Evolutionary conservation across 148 eudicot genomes (phyloP), one percentile per base, ranked within the genome.

Genomic region (Spergularia marina): DNA sequence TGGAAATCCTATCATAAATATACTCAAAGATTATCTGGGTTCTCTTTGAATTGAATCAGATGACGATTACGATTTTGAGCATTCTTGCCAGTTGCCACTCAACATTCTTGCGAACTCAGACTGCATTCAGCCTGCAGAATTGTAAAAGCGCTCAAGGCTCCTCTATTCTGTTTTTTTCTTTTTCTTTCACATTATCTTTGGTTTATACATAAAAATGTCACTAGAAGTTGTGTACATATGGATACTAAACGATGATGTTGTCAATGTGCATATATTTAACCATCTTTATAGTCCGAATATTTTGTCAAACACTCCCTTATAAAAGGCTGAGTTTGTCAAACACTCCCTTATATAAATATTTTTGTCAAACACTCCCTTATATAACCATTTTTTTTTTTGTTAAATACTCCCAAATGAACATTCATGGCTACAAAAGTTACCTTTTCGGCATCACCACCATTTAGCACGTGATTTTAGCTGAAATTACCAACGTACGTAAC

Each of bases 1-100:
- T 76, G 74, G 74, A 44, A 84, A 78, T 60, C 83, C 82, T 70
- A 71, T 89, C 68, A 62, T 83, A 10, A 72, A 66, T 41, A 51
- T 93, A 65, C 83, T 93, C 18, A 89, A 80, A 77, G 90, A 88
- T 72, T 91, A 77, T 82, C 66, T 91, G 21, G 86, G 90, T 63
- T 91, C 91, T 76, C 80, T 90, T 63, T 89, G 77, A 82, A 44
- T 59, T 63, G 2, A 40, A 40, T 20, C 60, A 15, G n/a, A 59
- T 17, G 2, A 53, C 34, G 44, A 63, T 40, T 52, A 53, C 34
- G 44, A 63, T 40, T 52, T 49, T 66, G 36, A 17, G 39, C 40
- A 21, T 65, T 75, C 18, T 30, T 75, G 64, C 71, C 62, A 52
- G 25, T 16, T 52, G 21, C n/a, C 11, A 67, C 4, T 10, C 54